Evolutionary conservation across 192 early-diverging fungal genomes (phyloP).

Genomic region (Diversispora eburnea): DNA sequence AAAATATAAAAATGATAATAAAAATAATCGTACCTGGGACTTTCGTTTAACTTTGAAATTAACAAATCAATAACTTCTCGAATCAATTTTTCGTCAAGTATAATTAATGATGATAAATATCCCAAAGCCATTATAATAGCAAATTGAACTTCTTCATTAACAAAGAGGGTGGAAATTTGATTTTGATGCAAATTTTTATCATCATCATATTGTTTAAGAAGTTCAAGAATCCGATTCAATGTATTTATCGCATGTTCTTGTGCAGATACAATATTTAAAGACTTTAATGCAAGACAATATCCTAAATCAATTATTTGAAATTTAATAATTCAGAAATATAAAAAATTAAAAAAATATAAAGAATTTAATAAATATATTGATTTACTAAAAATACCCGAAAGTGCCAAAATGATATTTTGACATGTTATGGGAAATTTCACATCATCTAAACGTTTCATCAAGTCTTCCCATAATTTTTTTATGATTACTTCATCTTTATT

Average conservation of each 20-base stretch:
- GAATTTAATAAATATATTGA: not conserved
- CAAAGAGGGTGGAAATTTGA: conserved; percentile 12
- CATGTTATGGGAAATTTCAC: conserved; percentile 38
- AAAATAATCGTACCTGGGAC: not conserved
- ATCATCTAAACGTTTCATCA: conserved; percentile 36
- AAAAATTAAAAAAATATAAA: not conserved
- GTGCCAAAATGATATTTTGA: conserved; percentile 39
- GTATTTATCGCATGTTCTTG: conserved; percentile 16
- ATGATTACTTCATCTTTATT: conserved; percentile 34
- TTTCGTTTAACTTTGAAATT: conserved; percentile 25
- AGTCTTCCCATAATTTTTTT: conserved; percentile 34
- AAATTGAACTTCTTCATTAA: conserved; percentile 46
- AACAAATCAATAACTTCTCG: conserved; percentile 32
- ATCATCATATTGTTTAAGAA: conserved; percentile 33
- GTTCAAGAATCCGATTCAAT: conserved; percentile 34
- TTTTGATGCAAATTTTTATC: conserved; percentile 31
- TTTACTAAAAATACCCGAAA: conserved; percentile 35
- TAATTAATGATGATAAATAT: conserved; percentile 35
- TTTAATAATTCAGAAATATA: not conserved
- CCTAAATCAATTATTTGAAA: not conserved
- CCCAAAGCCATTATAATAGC: conserved; percentile 38
- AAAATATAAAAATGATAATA: too few species aligned
- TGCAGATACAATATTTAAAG: not conserved
- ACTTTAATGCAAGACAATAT: conserved; percentile 10
- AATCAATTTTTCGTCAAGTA: conserved; percentile 41